These are phyloP conservation scores for Euryodendron excelsum DNA, from an alignment of 148 eudicot genomes.

Conservation along the genomic window DNA sequence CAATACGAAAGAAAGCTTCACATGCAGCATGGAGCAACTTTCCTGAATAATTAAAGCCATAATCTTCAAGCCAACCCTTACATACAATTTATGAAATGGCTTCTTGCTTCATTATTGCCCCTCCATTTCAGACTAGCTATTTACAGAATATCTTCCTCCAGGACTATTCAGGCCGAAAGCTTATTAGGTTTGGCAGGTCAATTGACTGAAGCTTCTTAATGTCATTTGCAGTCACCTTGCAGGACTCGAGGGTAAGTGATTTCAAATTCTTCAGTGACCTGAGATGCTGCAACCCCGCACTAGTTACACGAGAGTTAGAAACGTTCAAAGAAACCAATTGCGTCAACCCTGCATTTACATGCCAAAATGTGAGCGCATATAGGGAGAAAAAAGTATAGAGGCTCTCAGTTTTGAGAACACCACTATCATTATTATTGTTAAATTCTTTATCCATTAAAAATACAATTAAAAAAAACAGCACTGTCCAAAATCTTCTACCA, in stretches of 20 bases:
- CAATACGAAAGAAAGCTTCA: constrained; percentile 19
- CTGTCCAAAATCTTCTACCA: background rate
- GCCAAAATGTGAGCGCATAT: background rate
- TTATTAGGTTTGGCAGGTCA: constrained; percentile 66
- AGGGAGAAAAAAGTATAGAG: too few relatives aligned
- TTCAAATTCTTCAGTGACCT: constrained; percentile 65
- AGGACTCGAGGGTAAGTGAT: constrained; percentile 76
- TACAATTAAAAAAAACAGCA: background rate
- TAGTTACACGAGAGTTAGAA: constrained; percentile 79
- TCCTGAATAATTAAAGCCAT: background rate
- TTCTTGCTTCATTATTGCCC: background rate
- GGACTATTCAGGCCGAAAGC: constrained; percentile 67
- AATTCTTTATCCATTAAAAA: background rate
- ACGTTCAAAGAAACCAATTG: constrained; percentile 65
- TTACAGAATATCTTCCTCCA: constrained; percentile 16
- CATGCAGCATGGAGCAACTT: constrained; percentile 13
- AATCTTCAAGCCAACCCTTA: constrained; percentile 16
- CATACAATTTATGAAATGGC: constrained; percentile 15
- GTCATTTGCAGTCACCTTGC: constrained; percentile 81
- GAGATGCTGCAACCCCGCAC: constrained; percentile 59
- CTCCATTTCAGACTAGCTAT: constrained; percentile 19
- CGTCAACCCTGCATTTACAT: constrained; percentile 53
- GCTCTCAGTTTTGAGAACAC: background rate
- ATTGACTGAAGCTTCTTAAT: constrained; percentile 66
- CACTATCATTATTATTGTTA: background rate